Evolutionary conservation across 805 yeast genomes (phyloP).

Genomic region (Maudiozyma pseudohumilis): DNA sequence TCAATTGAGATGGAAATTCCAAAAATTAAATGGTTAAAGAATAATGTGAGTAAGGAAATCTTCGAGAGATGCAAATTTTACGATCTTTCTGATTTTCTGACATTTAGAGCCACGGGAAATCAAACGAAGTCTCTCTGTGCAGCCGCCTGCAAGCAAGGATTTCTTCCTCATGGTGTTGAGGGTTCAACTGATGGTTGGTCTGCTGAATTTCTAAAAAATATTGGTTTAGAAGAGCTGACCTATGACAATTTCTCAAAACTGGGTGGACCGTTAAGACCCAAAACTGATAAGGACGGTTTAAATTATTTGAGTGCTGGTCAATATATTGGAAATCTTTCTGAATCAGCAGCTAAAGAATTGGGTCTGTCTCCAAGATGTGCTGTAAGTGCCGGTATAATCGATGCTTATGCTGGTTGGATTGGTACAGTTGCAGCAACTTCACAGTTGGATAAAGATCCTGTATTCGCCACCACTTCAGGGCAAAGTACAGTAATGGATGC

Average conservation of each 20-base stretch:
- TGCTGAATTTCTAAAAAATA: conserved; percentile 52
- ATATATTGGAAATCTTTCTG: conserved; percentile 62
- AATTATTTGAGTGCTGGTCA: conserved; percentile 80
- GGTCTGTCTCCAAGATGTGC: conserved; percentile 72
- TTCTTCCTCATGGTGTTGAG: conserved; percentile 87
- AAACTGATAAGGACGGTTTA: conserved; percentile 15
- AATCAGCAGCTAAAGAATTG: conserved; percentile 63
- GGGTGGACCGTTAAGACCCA: conserved; percentile 59
- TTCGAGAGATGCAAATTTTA: conserved; percentile 67
- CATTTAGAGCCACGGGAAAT: conserved; percentile 80
- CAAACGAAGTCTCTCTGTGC: conserved; percentile 87
- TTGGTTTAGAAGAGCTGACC: conserved; percentile 68
- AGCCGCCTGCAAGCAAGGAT: conserved; percentile 91
- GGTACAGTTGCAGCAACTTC: conserved; percentile 94
- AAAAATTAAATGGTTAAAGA: conserved; percentile 91
- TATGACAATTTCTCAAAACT: conserved; percentile 66
- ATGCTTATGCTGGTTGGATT: conserved; percentile 98
- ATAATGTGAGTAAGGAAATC: conserved; percentile 55
- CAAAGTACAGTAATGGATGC: conserved; percentile 45
- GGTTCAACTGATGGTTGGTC: conserved; percentile 87
- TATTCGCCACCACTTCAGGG: conserved; percentile 33
- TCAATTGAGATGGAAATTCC: conserved; percentile 98
- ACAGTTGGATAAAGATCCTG: conserved; percentile 36
- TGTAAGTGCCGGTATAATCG: conserved; percentile 94
- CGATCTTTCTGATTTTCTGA: conserved; percentile 85